phyloP scores from a whole-genome alignment of 208 protist species.

The Trypanosoma avium region DNA sequence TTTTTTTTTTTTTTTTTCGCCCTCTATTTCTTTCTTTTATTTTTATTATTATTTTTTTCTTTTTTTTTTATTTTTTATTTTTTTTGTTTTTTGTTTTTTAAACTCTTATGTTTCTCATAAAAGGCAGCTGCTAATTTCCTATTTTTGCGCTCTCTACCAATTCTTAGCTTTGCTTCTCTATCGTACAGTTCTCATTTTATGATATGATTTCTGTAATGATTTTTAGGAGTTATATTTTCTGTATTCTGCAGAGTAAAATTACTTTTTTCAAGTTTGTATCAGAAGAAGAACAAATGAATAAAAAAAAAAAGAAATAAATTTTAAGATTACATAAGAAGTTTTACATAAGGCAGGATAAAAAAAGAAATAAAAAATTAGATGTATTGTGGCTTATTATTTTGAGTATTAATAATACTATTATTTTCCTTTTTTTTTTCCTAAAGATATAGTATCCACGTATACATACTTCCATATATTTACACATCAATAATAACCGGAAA shows the following conservation, averaged over 20 bases:
- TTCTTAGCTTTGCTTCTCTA: constrained; percentile 7
- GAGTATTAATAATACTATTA: too few species aligned
- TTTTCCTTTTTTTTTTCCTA: too few species aligned
- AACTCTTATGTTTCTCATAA: background rate
- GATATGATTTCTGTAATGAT: constrained; percentile 9
- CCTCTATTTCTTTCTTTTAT: constrained; percentile 4
- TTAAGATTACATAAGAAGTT: too few species aligned
- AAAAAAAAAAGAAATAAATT: too few species aligned
- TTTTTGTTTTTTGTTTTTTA: background rate
- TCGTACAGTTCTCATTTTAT: constrained; percentile 23
- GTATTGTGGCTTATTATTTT: too few species aligned
- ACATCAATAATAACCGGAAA: too few species aligned
- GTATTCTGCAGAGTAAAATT: background rate
- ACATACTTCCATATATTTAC: too few species aligned
- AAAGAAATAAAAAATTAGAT: too few species aligned
- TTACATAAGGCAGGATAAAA: too few species aligned
- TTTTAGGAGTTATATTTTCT: background rate
- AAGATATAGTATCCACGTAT: too few species aligned
- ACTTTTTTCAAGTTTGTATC: background rate
- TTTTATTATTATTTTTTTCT: constrained; percentile 16
- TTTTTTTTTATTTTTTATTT: constrained; percentile 20
- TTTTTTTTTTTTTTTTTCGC: constrained; percentile 17
- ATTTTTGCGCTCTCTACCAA: constrained; percentile 5
- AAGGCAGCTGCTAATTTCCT: background rate
- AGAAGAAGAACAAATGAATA: too few species aligned